These are phyloP conservation scores for Candida piceae DNA, from an alignment of 805 yeast genomes.

Conservation along the genomic window DNA sequence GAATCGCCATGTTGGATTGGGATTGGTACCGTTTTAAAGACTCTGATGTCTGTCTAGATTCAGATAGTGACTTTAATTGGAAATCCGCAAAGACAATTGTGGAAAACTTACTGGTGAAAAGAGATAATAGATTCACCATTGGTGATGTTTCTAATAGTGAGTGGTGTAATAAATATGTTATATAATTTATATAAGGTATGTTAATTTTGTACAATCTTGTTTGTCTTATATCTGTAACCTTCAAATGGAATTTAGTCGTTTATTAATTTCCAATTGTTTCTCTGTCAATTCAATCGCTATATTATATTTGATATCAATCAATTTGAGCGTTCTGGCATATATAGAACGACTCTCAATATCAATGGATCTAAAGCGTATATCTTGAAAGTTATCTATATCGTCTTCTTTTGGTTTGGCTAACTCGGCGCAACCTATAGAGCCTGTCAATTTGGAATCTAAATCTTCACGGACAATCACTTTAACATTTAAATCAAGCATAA, in stretches of 20 bases:
- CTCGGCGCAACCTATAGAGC: slow-evolving; percentile 13
- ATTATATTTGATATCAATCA: slow-evolving; percentile 11
- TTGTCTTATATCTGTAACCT: too few species aligned
- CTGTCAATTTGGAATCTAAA: slow-evolving; percentile 11
- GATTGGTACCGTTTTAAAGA: slow-evolving; percentile 58
- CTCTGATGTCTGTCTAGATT: slow-evolving; percentile 16
- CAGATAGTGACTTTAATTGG: slow-evolving; percentile 31
- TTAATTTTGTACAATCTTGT: too few species aligned
- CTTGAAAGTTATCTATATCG: too few species aligned
- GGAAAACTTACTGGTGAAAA: slow-evolving; percentile 41
- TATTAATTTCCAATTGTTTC: slow-evolving; percentile 14
- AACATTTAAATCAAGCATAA: slow-evolving; percentile 16
- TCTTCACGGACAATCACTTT: slow-evolving; percentile 3
- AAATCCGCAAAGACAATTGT: slow-evolving; percentile 45
- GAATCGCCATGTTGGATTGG: slow-evolving; percentile 94
- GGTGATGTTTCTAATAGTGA: slow-evolving; percentile 27
- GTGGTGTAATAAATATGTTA: slow-evolving; percentile 28
- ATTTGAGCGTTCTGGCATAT: background rate
- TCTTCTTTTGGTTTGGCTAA: too few species aligned
- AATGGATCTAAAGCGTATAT: too few species aligned
- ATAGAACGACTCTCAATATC: too few species aligned
- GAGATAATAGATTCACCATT: slow-evolving; percentile 39
- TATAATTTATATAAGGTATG: background rate
- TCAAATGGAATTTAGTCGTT: too few species aligned
- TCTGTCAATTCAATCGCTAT: slow-evolving; percentile 10